These are phyloP conservation scores for Auricularia sp. DNA, from an alignment of 768 basidiomycete species.

Conservation along the genomic window DNA sequence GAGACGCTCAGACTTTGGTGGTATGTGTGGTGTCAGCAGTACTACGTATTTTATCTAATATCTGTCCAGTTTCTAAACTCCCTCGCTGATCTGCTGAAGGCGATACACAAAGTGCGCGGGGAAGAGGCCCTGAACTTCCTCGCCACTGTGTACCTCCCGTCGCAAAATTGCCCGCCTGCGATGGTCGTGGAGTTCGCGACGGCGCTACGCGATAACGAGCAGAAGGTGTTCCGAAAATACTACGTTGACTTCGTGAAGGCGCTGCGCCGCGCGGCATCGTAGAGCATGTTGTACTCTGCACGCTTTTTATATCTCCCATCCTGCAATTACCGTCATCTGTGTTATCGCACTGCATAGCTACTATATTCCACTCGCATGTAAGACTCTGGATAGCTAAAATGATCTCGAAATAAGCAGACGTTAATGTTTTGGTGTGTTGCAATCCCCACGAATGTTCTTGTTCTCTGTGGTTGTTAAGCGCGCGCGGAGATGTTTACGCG, in stretches of 20 bases:
- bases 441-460: too few relatives aligned
- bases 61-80: slow-evolving; percentile 70
- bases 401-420: too few relatives aligned
- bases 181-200: slow-evolving; percentile 67
- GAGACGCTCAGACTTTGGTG: slow-evolving; percentile 77
- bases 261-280: background rate
- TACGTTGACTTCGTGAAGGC: slow-evolving; percentile 64
- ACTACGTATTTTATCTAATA: background rate
- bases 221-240: slow-evolving; percentile 74
- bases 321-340: too few relatives aligned
- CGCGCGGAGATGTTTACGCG: too few relatives aligned
- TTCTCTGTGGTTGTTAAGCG: too few relatives aligned
- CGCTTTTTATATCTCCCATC: too few relatives aligned
- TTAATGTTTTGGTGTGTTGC: too few relatives aligned
- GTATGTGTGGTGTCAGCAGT: slow-evolving; percentile 35
- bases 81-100: slow-evolving; percentile 76
- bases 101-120: slow-evolving; percentile 65
- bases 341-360: too few relatives aligned
- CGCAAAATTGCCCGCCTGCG: slow-evolving; percentile 77
- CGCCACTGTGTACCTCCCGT: slow-evolving; percentile 68
- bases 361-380: too few relatives aligned
- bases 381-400: too few relatives aligned
- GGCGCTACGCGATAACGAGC: slow-evolving; percentile 65
- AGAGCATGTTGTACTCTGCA: too few relatives aligned
- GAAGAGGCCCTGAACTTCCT: slow-evolving; percentile 79